A percentile compares a stretch with the other conserved stretches of the same genome.
phyloP scores from a whole-genome alignment of 2,329 filamentous ascomycete species.

The Xylariaceae sp. region DNA sequence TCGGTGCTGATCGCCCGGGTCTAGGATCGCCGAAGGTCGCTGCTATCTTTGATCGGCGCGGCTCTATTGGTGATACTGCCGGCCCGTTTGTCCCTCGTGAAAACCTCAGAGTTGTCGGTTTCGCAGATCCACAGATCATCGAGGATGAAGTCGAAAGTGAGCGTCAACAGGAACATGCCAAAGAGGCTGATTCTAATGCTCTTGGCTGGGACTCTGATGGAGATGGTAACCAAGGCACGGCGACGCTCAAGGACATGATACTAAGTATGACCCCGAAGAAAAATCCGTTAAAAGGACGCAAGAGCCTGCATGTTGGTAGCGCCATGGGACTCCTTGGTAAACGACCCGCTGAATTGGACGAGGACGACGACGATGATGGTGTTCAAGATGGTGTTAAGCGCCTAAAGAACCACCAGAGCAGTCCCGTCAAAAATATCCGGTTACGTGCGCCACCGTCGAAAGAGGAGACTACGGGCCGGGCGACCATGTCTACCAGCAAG shows the following conservation, averaged over 20 bases:
- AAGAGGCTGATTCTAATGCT: constrained; percentile 47
- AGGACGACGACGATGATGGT: constrained; percentile 50
- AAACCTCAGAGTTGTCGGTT: constrained; percentile 48
- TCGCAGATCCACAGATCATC: constrained; percentile 59
- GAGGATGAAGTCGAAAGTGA: constrained; percentile 60
- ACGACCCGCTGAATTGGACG: constrained; percentile 65
- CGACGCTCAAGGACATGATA: constrained; percentile 69
- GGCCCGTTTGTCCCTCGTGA: constrained; percentile 56
- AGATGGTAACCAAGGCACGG: constrained; percentile 33
- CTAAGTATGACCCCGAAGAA: constrained; percentile 73
- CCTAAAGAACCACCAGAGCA: constrained; percentile 65
- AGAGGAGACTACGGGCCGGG: constrained; percentile 57
- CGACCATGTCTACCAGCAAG: constrained; percentile 45
- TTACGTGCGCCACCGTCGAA: constrained; percentile 65
- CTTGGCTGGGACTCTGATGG: no score
- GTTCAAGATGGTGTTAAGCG: constrained; percentile 61
- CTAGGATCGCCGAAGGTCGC: constrained; percentile 71
- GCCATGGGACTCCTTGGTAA: constrained; percentile 70
- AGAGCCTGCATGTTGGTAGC: constrained; percentile 71
- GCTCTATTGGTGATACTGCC: constrained; percentile 64
- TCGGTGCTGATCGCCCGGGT: constrained; percentile 65
- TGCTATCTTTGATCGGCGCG: constrained; percentile 64
- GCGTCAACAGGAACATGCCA: constrained; percentile 54
- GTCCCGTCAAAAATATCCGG: constrained; percentile 70
- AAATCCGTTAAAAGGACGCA: constrained; percentile 59